Base-by-base conservation (phyloP, 306 rosid species). In the Vachellia pachyceras region DNA sequence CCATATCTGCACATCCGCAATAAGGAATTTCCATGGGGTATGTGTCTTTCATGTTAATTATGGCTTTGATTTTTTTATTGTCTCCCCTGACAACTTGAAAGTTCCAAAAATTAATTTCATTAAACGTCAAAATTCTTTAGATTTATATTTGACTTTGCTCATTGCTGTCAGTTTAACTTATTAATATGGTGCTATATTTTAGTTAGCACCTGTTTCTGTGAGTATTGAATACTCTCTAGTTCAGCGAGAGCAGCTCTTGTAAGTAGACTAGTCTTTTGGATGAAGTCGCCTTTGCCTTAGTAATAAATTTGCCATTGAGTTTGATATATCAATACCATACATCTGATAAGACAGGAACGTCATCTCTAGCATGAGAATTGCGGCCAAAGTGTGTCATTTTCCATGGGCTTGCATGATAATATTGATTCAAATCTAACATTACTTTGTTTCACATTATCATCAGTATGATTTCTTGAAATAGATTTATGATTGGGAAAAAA, bases 1-100 rank as follows among this genome's bases (percentile, higher is more conserved):
- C 77, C 85, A 64, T 86, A 86, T 69, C 47, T 86, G 76, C 99
- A 91, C 84, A 87, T 94, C 80, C 99, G 99, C 91, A 96, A 92
- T 67, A 96, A 96, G 91, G 99, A 96, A 86, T 96, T 96, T 83
- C 99, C 98, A 23, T 96, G 99, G 99, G 99, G 99, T 96, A 94
- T 72, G 88, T 75, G 29, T 78, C 54, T 75, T 78, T 76, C 52
- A 77, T 77, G 40, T 81, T 40, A 7, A 35, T 69, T 11, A 52
- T 36, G 35, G 20, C 55, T 14, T 75, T 75, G 65, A 18, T 84
- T 68, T 75, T 73, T 70, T 33, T 55, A 35, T 78, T 60, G 6
- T 52, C 73, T 84, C 84, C 45, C 4, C 41, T 10, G 7, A 33
- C 41, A 14, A 23, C 65, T 57, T 3, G 39, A 14, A 40, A 61